These are phyloP conservation scores for Trichodelitschia bisporula DNA, from an alignment of 495 filamentous ascomycete genomes.

Conservation along the genomic window DNA sequence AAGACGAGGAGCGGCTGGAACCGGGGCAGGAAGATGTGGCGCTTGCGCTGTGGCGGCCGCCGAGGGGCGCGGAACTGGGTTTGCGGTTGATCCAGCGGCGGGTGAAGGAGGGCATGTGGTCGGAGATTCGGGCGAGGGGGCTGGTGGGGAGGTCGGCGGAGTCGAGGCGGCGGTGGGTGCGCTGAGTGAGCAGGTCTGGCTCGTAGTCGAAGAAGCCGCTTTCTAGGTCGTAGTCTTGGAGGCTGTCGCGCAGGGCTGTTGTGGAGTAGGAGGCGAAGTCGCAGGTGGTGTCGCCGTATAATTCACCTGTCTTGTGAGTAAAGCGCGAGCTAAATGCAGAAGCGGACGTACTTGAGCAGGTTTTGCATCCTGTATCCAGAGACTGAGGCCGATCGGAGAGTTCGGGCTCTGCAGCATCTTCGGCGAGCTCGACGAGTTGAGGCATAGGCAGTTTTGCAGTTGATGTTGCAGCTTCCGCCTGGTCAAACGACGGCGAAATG, in stretches of 20 bases:
- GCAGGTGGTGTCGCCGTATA: too few species aligned
- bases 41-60: slow-evolving; percentile 18
- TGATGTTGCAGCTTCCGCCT: slow-evolving; percentile 5
- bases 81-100: slow-evolving; percentile 33
- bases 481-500: slow-evolving; percentile 22
- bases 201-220: slow-evolving; percentile 25
- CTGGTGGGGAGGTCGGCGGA: slow-evolving; percentile 38
- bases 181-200: slow-evolving; percentile 23
- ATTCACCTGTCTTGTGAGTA: too few species aligned
- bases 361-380: slow-evolving; percentile 1
- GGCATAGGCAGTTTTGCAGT: slow-evolving; percentile 11
- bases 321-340: too few species aligned
- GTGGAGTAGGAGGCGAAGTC: too few species aligned
- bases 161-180: slow-evolving; percentile 14
- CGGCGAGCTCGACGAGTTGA: slow-evolving; percentile 5
- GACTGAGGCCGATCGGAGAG: slow-evolving; percentile 5
- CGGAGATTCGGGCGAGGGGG: slow-evolving; percentile 38
- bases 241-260: slow-evolving; percentile 1
- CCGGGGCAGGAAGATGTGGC: slow-evolving; percentile 22
- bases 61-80: slow-evolving; percentile 21
- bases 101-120: slow-evolving; percentile 47
- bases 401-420: slow-evolving; percentile 12
- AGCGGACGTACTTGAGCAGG: slow-evolving; percentile 8
- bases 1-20: slow-evolving; percentile 46
- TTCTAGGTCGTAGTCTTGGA: slow-evolving; percentile 5